Evolutionary conservation across 2,329 filamentous ascomycete genomes (phyloP), one percentile per base, ranked within the genome.

Genomic region (Cytospora piceae): DNA sequence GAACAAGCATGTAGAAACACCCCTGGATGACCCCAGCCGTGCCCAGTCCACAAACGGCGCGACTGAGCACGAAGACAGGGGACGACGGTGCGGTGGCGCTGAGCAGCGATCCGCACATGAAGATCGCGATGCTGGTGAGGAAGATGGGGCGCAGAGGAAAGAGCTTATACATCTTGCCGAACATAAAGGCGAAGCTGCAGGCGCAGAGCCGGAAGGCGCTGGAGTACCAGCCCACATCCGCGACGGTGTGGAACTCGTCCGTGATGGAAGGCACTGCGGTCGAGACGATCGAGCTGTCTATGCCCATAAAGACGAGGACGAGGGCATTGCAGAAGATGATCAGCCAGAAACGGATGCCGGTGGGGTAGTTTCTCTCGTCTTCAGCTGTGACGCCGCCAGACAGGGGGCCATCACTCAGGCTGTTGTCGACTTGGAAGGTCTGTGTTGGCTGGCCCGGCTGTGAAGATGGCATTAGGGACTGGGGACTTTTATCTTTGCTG

Each of bases 181-280:
- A 67, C 66, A 67, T 63, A 54, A 65, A 65, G 34, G 62, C 52
- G 22, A 67, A 67, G 63, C 66, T 65, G 66, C 66, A 65, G 12
- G 63, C 42, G 54, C 63, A 67, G 17, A 67, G 53, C 1, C 58
- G 58, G 55, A 65, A 65, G 7, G 63, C 66, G 55, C 61, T 64
- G 2, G 61, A 65, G 49, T 67, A 67, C 66, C 63, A 67, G 5
- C 66, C 66, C 29, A 68, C 66, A 24, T 68, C 66, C 8, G 63
- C 49, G 24, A 66, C 63, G 11, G 66, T 66, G 59, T 66, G 66
- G 37, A 68, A 66, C 12, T 68, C 61, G 55, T 66, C 66, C 3
- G 63, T 68, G 54, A 68, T 66, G 42, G 49, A 57, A 9, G 66
- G 66, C 54, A 67, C 58, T n/a, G 66, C 66, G 8, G 63, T 65